Evolutionary conservation across 2,329 filamentous ascomycete species (phyloP).

Genomic region (Ophiobolus disseminans): DNA sequence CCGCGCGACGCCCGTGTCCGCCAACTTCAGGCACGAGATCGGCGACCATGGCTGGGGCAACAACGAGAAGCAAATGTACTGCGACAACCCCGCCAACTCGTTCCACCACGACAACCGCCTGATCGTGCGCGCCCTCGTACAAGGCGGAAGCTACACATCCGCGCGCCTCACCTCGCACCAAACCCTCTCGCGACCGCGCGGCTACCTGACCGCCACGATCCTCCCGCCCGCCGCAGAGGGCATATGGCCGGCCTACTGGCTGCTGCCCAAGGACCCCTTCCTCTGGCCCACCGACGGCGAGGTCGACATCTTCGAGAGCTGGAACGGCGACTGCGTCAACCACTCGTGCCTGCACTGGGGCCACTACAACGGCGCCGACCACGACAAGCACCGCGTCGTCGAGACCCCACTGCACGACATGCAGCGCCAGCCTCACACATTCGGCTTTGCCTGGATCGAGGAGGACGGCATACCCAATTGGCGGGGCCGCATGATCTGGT

Average conservation of each 20-base stretch:
- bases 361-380: conserved; percentile 60
- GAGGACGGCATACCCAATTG: conserved; percentile 51
- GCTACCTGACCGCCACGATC: conserved; percentile 61
- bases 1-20: conserved; percentile 55
- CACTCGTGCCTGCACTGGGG: conserved; percentile 68
- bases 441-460: conserved; percentile 65
- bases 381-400: conserved; percentile 63
- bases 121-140: conserved; percentile 60
- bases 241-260: conserved; percentile 69
- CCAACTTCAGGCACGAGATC: conserved; percentile 63
- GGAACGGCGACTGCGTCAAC: conserved; percentile 65
- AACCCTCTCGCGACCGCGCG: conserved; percentile 59
- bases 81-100: conserved; percentile 57
- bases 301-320: conserved; percentile 67
- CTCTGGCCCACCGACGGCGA: conserved; percentile 66
- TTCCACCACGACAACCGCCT: conserved; percentile 63
- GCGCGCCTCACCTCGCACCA: conserved; percentile 63
- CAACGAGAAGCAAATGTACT: conserved; percentile 66
- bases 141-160: conserved; percentile 57
- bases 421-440: conserved; percentile 56
- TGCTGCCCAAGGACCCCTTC: conserved; percentile 65
- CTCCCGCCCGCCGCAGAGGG: conserved; percentile 62
- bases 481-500: conserved; percentile 62
- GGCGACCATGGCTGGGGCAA: conserved; percentile 69
- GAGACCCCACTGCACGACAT: conserved; percentile 61